phyloP scores from a whole-genome alignment of 2,329 filamentous ascomycete genomes.

The Drechmeria coniospora region DNA sequence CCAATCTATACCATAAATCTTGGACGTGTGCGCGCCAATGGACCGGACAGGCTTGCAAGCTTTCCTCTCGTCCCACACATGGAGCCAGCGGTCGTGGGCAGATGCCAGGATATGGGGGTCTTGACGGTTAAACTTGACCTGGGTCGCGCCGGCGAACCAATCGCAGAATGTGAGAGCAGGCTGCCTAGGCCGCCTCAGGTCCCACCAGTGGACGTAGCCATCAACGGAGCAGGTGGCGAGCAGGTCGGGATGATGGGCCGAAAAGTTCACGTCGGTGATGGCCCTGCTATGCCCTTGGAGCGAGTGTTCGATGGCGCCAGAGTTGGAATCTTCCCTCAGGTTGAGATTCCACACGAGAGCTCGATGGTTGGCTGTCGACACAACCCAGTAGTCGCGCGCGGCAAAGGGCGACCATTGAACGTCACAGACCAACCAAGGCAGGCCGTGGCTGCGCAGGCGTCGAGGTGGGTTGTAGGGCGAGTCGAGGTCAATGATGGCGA shows the following conservation, averaged over 20 bases:
- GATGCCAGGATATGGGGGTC: slow-evolving; percentile 79
- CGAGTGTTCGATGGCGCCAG: slow-evolving; percentile 67
- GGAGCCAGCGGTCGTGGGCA: slow-evolving; percentile 73
- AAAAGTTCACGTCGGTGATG: slow-evolving; percentile 95
- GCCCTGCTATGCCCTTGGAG: slow-evolving; percentile 70
- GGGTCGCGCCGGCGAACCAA: slow-evolving; percentile 85
- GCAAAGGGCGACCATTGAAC: slow-evolving; percentile 96
- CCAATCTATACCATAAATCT: slow-evolving; percentile 94
- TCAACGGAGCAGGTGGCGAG: slow-evolving; percentile 86
- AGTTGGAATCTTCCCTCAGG: slow-evolving; percentile 55
- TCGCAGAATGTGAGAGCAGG: slow-evolving; percentile 75
- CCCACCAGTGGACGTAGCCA: slow-evolving; percentile 87
- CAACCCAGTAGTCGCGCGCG: slow-evolving; percentile 78
- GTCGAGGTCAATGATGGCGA: slow-evolving; percentile 86
- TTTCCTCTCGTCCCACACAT: slow-evolving; percentile 80
- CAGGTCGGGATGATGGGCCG: slow-evolving; percentile 77
- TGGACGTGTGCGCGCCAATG: slow-evolving; percentile 77
- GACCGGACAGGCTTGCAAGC: slow-evolving; percentile 65
- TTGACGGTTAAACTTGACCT: slow-evolving; percentile 88
- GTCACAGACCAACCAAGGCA: slow-evolving; percentile 89
- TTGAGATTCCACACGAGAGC: slow-evolving; percentile 89
- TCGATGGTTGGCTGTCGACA: slow-evolving; percentile 87
- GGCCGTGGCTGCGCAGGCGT: slow-evolving; percentile 64
- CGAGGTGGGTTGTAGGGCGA: slow-evolving; percentile 76
- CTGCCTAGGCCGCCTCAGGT: slow-evolving; percentile 57